Evolutionary conservation across 2,329 filamentous ascomycete genomes (phyloP).

Genomic region (Aspergillus sp.): DNA sequence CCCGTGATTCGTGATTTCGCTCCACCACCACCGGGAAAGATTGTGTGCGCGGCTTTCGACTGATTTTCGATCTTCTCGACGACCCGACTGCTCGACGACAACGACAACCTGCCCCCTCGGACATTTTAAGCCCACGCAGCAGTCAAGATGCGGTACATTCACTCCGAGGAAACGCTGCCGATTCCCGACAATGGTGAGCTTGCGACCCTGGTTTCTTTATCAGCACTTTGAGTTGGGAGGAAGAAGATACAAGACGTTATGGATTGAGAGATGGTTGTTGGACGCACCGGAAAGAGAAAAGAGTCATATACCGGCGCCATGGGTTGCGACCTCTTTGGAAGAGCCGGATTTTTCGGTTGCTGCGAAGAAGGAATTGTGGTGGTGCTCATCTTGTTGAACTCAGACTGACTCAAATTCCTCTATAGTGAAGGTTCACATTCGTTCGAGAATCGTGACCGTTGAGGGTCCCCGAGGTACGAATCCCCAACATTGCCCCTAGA

Average conservation of each 20-base stretch:
- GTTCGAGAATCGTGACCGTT: slow-evolving; percentile 93
- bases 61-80: slow-evolving; percentile 42
- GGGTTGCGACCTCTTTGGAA: not conserved
- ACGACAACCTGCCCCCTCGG: slow-evolving; percentile 42
- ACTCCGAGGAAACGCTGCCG: slow-evolving; percentile 91
- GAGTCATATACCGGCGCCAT: slow-evolving; percentile 5
- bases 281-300: not conserved
- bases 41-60: slow-evolving; percentile 19
- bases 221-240: slow-evolving; percentile 14
- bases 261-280: not conserved
- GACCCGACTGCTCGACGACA: slow-evolving; percentile 37
- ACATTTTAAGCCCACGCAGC: slow-evolving; percentile 43
- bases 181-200: slow-evolving; percentile 96
- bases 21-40: slow-evolving; percentile 34
- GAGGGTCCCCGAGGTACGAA: slow-evolving; percentile 86
- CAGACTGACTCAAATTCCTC: slow-evolving; percentile 28
- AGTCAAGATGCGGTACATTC: slow-evolving; percentile 99
- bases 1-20: slow-evolving; percentile 44
- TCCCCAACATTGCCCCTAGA: not conserved
- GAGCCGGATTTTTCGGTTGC: slow-evolving; percentile 6
- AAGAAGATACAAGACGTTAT: slow-evolving; percentile 3
- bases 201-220: slow-evolving; percentile 28
- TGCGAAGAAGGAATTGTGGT: not conserved
- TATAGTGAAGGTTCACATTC: slow-evolving; percentile 96
- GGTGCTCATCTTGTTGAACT: not conserved